Evolutionary conservation across 495 filamentous ascomycete genomes (phyloP), one percentile per base, ranked within the genome.

Genomic region (Xylaria telfairii): DNA sequence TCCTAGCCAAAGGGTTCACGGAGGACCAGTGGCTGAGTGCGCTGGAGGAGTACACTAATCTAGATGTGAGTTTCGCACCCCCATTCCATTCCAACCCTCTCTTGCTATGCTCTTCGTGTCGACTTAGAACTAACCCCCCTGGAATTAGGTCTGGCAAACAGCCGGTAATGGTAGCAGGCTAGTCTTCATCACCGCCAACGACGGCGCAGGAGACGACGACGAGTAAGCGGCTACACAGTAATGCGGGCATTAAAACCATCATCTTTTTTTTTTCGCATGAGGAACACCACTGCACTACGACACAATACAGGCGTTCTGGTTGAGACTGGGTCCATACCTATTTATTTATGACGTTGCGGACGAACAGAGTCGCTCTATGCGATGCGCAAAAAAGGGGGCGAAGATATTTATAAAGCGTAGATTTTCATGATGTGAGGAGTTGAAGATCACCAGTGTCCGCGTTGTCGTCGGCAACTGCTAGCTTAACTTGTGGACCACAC

Each of bases 1-100:
- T 98, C 34, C 85, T 98, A 72, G 96, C 93, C 34, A 98, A 97
- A 86, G 96, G 96, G 10, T 99, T 98, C 75, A 98, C 96, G 5
- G 92, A 93, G 73, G 92, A 97, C 82, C 94, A 98, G 78, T 92
- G 97, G 81, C 86, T 90, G 62, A 87, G 87, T 71, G 92, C 94
- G 46, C 86, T 99, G 73, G 91, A 95, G 66, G 96, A 98, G 83
- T 99, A 99, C 81, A 89, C 92, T 8, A 84, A 89, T 70, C 77
- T 97, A 66, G 90, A 95, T 83, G 96, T 99, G 82, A 92, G 94
- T 91, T 65, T 39, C 19, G 19, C 2, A 57, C 28, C 28, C 15
- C 44, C 44, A 46, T 15, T 46, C 53, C 53, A 17, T 21, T 65
- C 69, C 8, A 7, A 26, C 19, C 1, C 17, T n/a, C 3, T 26